phyloP scores from a whole-genome alignment of 148 eudicot genomes.

The Diospyros lotus region DNA sequence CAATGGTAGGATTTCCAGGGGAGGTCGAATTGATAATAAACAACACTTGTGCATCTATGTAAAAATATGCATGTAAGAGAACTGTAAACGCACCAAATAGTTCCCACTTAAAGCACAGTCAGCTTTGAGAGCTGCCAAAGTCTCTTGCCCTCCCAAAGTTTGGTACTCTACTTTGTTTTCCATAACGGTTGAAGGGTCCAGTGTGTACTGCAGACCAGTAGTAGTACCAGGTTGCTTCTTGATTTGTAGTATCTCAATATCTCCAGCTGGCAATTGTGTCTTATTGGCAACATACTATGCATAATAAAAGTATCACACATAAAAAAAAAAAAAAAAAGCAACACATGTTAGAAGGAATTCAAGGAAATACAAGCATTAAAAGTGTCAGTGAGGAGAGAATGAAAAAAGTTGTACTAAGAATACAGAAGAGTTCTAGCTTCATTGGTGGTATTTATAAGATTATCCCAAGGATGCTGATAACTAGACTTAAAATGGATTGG shows the following conservation, averaged over 20 bases:
- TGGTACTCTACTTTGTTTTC: constrained; percentile 12
- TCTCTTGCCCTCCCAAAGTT: constrained; percentile 16
- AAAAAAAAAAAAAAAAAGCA: constrained; percentile 2
- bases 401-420: neutral
- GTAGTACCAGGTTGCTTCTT: constrained; percentile 11
- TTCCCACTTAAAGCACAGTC: constrained; percentile 10
- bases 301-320: constrained; percentile 5
- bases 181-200: constrained; percentile 11
- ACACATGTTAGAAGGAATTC: neutral
- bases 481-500: too few species aligned
- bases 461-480: too few species aligned
- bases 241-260: constrained; percentile 21
- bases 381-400: neutral
- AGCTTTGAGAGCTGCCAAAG: constrained; percentile 13
- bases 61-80: neutral
- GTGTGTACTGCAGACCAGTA: neutral
- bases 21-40: neutral
- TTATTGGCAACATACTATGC: constrained; percentile 28
- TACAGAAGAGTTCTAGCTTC: neutral
- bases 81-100: constrained; percentile 15
- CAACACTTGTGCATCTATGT: neutral
- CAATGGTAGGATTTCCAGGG: neutral
- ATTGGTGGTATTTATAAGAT: neutral
- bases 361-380: neutral
- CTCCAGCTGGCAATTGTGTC: constrained; percentile 10